Conservation (phyloP, 257 asterid species). For the Datura wrightii region DNA sequence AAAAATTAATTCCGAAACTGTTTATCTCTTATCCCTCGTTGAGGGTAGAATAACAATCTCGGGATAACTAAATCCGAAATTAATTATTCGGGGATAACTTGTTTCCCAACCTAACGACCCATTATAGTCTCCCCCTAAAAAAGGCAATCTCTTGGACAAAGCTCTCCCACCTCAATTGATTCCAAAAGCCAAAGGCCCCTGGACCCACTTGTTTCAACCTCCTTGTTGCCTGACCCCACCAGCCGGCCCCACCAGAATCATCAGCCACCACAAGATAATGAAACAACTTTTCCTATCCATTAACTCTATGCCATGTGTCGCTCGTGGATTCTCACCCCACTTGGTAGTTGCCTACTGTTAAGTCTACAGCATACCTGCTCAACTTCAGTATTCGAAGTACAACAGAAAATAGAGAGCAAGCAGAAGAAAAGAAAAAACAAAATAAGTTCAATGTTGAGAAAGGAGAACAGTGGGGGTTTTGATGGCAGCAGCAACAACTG, state of each 20-base stretch:
- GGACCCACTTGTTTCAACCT: constrained; percentile 35
- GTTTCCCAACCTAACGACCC: no score
- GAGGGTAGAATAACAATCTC: no score
- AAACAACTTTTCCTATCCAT: constrained; percentile 50
- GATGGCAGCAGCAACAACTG: constrained; percentile 38
- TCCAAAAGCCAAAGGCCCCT: constrained; percentile 33
- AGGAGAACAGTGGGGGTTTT: constrained; percentile 33
- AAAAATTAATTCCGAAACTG: no score
- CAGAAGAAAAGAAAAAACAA: background rate
- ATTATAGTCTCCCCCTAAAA: background rate
- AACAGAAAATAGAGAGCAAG: constrained; percentile 5
- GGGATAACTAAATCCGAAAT: no score
- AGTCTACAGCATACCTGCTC: background rate
- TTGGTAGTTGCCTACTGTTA: constrained; percentile 23
- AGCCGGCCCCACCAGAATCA: constrained; percentile 35
- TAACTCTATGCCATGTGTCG: constrained; percentile 58
- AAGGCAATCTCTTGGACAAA: constrained; percentile 6
- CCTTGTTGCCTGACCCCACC: constrained; percentile 12
- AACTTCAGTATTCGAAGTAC: constrained; percentile 11
- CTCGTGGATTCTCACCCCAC: constrained; percentile 38
- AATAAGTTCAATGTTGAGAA: constrained; percentile 43
- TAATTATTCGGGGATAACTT: no score
- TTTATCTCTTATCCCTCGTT: no score
- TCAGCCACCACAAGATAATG: constrained; percentile 58
- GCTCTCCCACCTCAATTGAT: constrained; percentile 23